These are phyloP conservation scores for Ogataea allantospora DNA, from an alignment of 805 yeast genomes.

Conservation along the genomic window DNA sequence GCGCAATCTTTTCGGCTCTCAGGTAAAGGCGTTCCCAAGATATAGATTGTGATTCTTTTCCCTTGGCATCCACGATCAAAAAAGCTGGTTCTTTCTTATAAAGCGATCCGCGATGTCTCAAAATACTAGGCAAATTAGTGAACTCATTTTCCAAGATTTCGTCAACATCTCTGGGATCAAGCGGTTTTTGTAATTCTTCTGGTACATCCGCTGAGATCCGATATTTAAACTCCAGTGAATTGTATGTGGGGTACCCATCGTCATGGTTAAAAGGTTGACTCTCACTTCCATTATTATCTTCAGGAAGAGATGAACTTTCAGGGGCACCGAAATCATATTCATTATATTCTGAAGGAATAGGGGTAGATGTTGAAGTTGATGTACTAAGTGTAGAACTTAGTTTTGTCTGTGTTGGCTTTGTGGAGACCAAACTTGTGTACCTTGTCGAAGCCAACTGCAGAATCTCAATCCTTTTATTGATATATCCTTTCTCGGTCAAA, in stretches of 20 bases:
- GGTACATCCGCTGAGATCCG: constrained; percentile 10
- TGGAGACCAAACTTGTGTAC: constrained; percentile 11
- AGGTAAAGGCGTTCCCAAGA: constrained; percentile 88
- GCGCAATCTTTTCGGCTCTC: constrained; percentile 85
- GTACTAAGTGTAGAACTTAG: constrained; percentile 10
- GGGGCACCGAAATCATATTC: constrained; percentile 12
- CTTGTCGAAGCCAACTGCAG: constrained; percentile 24
- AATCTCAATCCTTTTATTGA: constrained; percentile 51
- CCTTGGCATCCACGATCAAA: constrained; percentile 67
- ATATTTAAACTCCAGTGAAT: background rate
- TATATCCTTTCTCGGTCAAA: constrained; percentile 70
- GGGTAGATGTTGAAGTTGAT: constrained; percentile 18
- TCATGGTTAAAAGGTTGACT: constrained; percentile 15
- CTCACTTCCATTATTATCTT: constrained; percentile 13
- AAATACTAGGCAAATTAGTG: constrained; percentile 66
- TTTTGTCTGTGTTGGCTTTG: constrained; percentile 14
- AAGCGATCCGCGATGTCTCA: constrained; percentile 68
- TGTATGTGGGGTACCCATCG: constrained; percentile 15
- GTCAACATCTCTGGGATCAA: constrained; percentile 56
- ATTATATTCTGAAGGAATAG: constrained; percentile 15
- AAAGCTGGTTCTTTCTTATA: constrained; percentile 71
- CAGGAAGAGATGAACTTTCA: constrained; percentile 12
- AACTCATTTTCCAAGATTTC: constrained; percentile 41
- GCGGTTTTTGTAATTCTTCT: constrained; percentile 52
- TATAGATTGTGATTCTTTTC: constrained; percentile 73